Evolutionary conservation across 331 rosid genomes (phyloP).

Genomic region (Prunus yedoensis): DNA sequence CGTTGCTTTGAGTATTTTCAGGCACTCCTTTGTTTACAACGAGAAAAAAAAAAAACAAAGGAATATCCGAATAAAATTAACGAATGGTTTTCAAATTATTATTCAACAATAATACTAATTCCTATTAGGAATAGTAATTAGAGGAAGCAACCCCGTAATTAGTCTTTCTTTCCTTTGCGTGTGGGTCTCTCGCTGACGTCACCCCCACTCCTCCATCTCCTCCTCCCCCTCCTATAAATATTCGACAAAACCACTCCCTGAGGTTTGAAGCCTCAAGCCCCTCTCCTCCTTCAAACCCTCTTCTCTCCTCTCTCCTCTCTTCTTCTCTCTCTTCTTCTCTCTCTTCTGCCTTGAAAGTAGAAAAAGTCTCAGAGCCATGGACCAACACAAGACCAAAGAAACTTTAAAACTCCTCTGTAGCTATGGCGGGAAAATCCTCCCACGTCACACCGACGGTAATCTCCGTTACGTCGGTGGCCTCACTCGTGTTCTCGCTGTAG

Average conservation of each 20-base stretch:
- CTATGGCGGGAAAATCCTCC: slow-evolving; percentile 88
- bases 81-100: not conserved
- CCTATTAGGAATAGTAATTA: not conserved
- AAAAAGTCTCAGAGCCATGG: slow-evolving; percentile 26
- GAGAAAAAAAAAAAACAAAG: slow-evolving; percentile 8
- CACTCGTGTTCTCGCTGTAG: slow-evolving; percentile 71
- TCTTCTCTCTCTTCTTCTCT: not conserved
- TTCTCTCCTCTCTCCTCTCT: too few relatives aligned
- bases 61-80: slow-evolving; percentile 44
- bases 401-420: slow-evolving; percentile 70
- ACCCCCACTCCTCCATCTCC: not conserved
- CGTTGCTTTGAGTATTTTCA: not conserved
- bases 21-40: not conserved
- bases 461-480: slow-evolving; percentile 87
- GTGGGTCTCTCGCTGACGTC: slow-evolving; percentile 9
- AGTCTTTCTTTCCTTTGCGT: not conserved
- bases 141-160: not conserved
- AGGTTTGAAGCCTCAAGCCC: slow-evolving; percentile 41
- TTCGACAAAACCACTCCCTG: slow-evolving; percentile 18
- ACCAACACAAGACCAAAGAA: slow-evolving; percentile 16
- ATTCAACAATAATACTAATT: not conserved
- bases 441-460: slow-evolving; percentile 65
- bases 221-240: slow-evolving; percentile 44
- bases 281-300: not conserved
- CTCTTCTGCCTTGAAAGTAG: not conserved